Conservation (phyloP, 345 rosid species). For the Cochlearia excelsa region DNA sequence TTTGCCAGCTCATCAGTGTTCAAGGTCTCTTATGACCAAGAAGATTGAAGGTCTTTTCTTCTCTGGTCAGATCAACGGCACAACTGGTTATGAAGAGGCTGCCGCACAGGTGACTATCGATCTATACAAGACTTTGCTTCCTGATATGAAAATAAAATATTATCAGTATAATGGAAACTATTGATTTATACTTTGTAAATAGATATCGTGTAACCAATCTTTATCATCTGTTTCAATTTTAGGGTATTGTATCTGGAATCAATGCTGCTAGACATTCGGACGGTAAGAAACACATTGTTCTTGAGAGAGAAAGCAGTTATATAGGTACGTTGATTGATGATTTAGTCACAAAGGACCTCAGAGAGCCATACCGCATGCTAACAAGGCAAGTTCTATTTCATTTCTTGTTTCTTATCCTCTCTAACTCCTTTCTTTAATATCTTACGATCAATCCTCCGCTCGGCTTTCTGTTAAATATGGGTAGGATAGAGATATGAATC, state of each 20-base stretch:
- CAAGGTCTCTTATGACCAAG: conserved; percentile 94
- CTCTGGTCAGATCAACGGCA: conserved; percentile 98
- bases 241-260: conserved; percentile 95
- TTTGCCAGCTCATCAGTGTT: conserved; percentile 92
- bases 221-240: conserved; percentile 16
- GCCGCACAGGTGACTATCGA: conserved; percentile 79
- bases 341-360: conserved; percentile 89
- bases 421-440: not conserved
- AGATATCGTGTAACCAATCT: conserved; percentile 1
- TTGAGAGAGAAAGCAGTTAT: conserved; percentile 96
- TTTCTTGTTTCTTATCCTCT: conserved; percentile 20
- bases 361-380: conserved; percentile 97
- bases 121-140: conserved; percentile 17
- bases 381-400: conserved; percentile 56
- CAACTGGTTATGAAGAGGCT: conserved; percentile 99
- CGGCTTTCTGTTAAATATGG: not conserved
- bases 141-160: conserved; percentile 19
- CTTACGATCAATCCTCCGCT: not conserved
- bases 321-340: conserved; percentile 92
- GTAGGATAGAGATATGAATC: not conserved
- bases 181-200: conserved; percentile 12
- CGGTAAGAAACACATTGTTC: conserved; percentile 76
- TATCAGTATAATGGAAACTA: not conserved
- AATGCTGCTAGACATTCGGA: conserved; percentile 91
- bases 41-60: conserved; percentile 90